Base-by-base conservation (phyloP, 352 stramenopile species). In the Phytopythium vexans region DNA sequence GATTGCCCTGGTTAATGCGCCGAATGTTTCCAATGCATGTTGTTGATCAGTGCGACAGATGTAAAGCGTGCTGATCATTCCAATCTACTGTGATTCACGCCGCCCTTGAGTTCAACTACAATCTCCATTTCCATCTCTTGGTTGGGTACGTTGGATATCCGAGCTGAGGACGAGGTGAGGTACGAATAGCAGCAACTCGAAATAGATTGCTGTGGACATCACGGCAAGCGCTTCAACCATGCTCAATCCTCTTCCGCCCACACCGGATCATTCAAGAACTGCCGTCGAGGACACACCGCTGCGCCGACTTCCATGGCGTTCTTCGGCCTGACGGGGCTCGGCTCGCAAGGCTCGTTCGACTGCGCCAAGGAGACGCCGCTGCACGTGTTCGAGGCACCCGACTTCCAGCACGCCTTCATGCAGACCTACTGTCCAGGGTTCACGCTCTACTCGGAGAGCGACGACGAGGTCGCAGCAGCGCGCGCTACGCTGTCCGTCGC, bases 381-480 rank as follows among this genome's bases (percentile, higher is more conserved):
- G 50, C 68, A 80, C 46, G 69, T 71, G 2, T 87, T 89, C 41
- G 72, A 84, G 49, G 41, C 49, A 6, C 45, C 27, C 15, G 78
- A 89, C 44, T 85, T 85, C 60, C 69, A 86, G 49, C 38, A 68
- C 36, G 76, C 78, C 43, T 89, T 87, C 63, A 77, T 88, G 70
- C 61, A 82, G 49, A 68, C 72, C 0, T 72, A 59, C 34, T 53
- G 64, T 27, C 68, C 69, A 7, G 75, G 73, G 31, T 89, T 87
- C 58, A 62, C 65, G 9, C 48, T 86, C 11, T 70, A 71, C 49
- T 86, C 72, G 5, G 78, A 89, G 52, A 70, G 67, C 50, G 72
- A 87, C 8, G 72, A 87, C n/a, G 70, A 86, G 31, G 67, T 56
- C 35, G 53, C 61, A 35, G 60, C 54, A 3, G 72, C 74, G 0